These are phyloP conservation scores for Lachnellula suecica DNA, from an alignment of 2,329 filamentous ascomycete species.

Conservation along the genomic window DNA sequence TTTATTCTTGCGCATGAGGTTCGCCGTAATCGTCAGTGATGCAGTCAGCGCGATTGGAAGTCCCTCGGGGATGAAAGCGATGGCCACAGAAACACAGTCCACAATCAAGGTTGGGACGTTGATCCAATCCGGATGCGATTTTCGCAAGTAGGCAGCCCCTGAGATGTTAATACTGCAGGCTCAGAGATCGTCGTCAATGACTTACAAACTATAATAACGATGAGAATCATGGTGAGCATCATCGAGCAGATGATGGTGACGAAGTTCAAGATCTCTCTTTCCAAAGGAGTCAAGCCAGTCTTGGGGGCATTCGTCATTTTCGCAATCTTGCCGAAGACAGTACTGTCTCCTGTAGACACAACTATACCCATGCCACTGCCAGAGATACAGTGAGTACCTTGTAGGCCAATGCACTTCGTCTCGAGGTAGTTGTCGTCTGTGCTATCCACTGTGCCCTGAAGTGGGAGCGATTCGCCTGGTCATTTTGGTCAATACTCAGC, in stretches of 20 bases:
- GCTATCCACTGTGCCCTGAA: slow-evolving; percentile 62
- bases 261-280: slow-evolving; percentile 72
- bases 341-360: slow-evolving; percentile 69
- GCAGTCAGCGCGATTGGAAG: slow-evolving; percentile 69
- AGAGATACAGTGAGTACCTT: slow-evolving; percentile 76
- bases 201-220: slow-evolving; percentile 67
- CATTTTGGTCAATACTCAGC: not conserved
- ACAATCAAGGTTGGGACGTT: slow-evolving; percentile 71
- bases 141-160: slow-evolving; percentile 65
- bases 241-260: slow-evolving; percentile 67
- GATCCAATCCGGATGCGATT: slow-evolving; percentile 68
- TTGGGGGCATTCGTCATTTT: slow-evolving; percentile 70
- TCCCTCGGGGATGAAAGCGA: slow-evolving; percentile 76
- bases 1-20: slow-evolving; percentile 74
- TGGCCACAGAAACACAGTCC: slow-evolving; percentile 68
- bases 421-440: slow-evolving; percentile 75
- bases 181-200: slow-evolving; percentile 35
- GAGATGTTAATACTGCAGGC: slow-evolving; percentile 1
- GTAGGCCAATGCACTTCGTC: slow-evolving; percentile 72
- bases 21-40: slow-evolving; percentile 73
- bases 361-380: slow-evolving; percentile 67
- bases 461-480: slow-evolving; percentile 61
- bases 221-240: slow-evolving; percentile 63
- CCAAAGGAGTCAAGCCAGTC: slow-evolving; percentile 65
- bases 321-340: slow-evolving; percentile 75